Percentiles rank a stretch among this genome's conserved stretches.
Evolutionary conservation across 768 basidiomycete genomes (phyloP).

Genomic region (Lactarius hengduanensis): DNA sequence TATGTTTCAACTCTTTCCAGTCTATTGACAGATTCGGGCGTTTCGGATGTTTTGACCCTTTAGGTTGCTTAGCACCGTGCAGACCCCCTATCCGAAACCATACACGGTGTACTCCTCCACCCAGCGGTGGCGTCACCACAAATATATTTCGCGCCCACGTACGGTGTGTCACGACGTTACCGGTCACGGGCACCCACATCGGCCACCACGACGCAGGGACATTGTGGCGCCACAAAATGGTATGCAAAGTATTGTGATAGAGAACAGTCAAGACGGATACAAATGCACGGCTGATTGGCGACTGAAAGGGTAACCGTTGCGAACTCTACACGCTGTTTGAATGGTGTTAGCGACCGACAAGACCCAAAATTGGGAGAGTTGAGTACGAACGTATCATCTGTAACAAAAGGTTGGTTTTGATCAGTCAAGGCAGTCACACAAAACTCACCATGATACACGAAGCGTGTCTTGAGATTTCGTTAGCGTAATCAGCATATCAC

Average conservation of each 20-base stretch:
- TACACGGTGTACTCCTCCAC: too few relatives aligned
- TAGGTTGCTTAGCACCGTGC: too few relatives aligned
- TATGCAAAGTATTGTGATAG: constrained; percentile 20
- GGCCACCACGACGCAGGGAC: too few relatives aligned
- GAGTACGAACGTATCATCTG: constrained; percentile 30
- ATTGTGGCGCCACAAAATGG: constrained; percentile 1
- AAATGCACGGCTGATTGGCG: constrained; percentile 12
- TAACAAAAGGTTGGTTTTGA: background rate
- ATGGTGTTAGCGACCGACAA: constrained; percentile 1
- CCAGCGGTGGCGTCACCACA: too few relatives aligned
- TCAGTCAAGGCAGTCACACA: background rate
- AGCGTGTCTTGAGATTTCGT: constrained; percentile 55
- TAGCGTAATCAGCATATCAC: constrained; percentile 13
- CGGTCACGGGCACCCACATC: too few relatives aligned
- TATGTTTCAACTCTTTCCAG: too few relatives aligned
- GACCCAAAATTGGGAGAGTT: background rate
- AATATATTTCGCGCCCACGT: too few relatives aligned
- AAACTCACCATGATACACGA: constrained; percentile 72
- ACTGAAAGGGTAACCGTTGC: background rate
- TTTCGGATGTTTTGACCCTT: too few relatives aligned
- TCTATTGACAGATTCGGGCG: too few relatives aligned
- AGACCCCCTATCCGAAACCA: too few relatives aligned
- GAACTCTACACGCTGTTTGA: constrained; percentile 20
- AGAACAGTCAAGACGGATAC: constrained; percentile 16
- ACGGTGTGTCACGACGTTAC: too few relatives aligned